These are phyloP conservation scores for Phytopythium helicoides DNA, from an alignment of 352 stramenopile species.

Conservation along the genomic window DNA sequence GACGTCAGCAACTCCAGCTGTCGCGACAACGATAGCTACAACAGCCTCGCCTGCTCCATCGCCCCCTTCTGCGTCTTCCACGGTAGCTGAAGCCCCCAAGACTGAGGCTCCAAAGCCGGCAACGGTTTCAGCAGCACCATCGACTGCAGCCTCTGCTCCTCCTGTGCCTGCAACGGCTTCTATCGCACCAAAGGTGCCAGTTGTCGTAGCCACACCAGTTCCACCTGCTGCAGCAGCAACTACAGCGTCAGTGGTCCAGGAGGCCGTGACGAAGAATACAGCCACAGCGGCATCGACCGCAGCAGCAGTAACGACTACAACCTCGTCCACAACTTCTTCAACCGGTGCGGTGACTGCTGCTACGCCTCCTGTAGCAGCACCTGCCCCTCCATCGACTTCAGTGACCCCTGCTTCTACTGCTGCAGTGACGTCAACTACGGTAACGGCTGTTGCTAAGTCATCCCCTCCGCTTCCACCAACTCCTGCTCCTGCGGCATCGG, in stretches of 20 bases:
- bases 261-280: neutral
- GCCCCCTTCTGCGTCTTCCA: conserved; percentile 10
- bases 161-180: neutral
- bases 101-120: conserved; percentile 9
- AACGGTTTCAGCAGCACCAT: conserved; percentile 14
- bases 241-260: too few species aligned
- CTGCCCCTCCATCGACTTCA: neutral
- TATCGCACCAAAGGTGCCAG: neutral
- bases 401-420: neutral
- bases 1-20: too few species aligned
- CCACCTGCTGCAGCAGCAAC: too few species aligned
- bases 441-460: neutral
- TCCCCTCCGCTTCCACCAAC: neutral
- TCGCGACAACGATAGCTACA: too few species aligned
- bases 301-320: neutral
- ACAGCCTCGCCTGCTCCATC: neutral
- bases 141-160: conserved; percentile 11
- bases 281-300: neutral
- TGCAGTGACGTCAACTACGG: too few species aligned
- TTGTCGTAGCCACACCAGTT: neutral
- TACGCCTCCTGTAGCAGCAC: neutral
- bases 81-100: conserved; percentile 9
- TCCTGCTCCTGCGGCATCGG: conserved; percentile 2
- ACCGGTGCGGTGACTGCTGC: neutral
- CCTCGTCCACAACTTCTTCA: neutral